Base-by-base conservation (phyloP, 306 rosid genomes). In the Mucuna pruriens region DNA sequence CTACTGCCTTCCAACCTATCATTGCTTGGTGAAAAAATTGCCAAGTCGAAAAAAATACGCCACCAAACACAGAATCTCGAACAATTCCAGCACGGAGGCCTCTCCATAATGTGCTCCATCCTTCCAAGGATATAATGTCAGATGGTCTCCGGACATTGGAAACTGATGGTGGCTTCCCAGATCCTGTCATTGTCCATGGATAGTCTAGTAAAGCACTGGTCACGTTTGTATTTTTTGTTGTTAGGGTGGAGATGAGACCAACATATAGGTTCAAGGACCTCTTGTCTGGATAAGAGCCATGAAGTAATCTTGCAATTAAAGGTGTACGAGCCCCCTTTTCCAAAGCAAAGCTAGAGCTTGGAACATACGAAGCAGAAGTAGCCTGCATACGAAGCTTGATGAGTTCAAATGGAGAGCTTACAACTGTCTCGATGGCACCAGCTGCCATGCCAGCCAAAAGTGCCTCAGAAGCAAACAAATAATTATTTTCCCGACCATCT, bases 121-220 rank as follows among this genome's bases (percentile, higher is more conserved):
- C 98, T 91, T 93, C 99, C 73, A 95, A 90, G 58, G 94, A 89
- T 76, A 91, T 61, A 62, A 95, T 79, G 23, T 91, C 89, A 1
- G 73, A 84, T 65, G 90, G 91, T 66, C 86, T 93, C 84, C 79
- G 83, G 74, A 95, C 96, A 42, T 69, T 74, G 78, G 76, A 82
- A 80, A 87, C 90, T 15, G 96, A 79, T 38, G 98, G 99, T 81
- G 97, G 96, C 77, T 29, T 90, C 66, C 96, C 96, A 74, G 93
- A 93, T 49, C 98, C 99, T 5, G 96, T 89, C 97, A 93, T 91
- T 91, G 91, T 86, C 99, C 98, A 95, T 40, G 99, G 98, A 83
- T 90, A 88, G 77, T 84, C 98, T 80, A 89, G 91, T 54, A 93
- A 82, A 52, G 91, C 96, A 81, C 84, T 75, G 42, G 48, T 74